These are phyloP conservation scores for Diddensiella santjacobensis DNA, from an alignment of 805 yeast species.

Conservation along the genomic window DNA sequence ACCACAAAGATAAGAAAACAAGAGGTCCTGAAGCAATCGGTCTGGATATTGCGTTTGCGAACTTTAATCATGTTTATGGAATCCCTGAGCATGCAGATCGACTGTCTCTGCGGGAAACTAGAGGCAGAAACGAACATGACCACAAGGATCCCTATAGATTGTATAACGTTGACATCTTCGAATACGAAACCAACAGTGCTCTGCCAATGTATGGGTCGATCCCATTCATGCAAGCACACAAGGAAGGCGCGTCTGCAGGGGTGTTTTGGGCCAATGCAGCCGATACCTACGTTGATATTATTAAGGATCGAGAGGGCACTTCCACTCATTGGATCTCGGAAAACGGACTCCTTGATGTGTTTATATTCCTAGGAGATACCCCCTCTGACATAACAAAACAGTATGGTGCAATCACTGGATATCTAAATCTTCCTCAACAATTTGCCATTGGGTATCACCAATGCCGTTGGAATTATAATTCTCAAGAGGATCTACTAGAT, in stretches of 20 bases:
- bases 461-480: conserved; percentile 96
- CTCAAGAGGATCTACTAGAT: conserved; percentile 76
- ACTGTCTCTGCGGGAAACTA: conserved; percentile 68
- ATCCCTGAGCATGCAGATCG: conserved; percentile 95
- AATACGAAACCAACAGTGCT: conserved; percentile 77
- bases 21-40: conserved; percentile 80
- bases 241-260: conserved; percentile 58
- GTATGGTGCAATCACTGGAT: conserved; percentile 73
- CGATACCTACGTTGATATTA: conserved; percentile 83
- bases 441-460: conserved; percentile 91
- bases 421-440: conserved; percentile 64
- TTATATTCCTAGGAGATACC: conserved; percentile 57
- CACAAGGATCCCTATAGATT: conserved; percentile 74
- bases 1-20: conserved; percentile 58
- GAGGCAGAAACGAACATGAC: conserved; percentile 27
- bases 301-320: conserved; percentile 31
- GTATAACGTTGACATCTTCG: conserved; percentile 92
- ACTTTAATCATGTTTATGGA: conserved; percentile 72
- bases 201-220: conserved; percentile 94
- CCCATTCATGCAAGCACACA: conserved; percentile 77
- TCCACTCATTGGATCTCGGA: conserved; percentile 93
- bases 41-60: conserved; percentile 64
- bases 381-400: conserved; percentile 54
- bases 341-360: conserved; percentile 74
- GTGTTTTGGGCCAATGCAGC: conserved; percentile 91